Percentiles rank a stretch among this genome's conserved stretches.
phyloP scores from a whole-genome alignment of 2,329 filamentous ascomycete species.

The Fusarium algeriense region DNA sequence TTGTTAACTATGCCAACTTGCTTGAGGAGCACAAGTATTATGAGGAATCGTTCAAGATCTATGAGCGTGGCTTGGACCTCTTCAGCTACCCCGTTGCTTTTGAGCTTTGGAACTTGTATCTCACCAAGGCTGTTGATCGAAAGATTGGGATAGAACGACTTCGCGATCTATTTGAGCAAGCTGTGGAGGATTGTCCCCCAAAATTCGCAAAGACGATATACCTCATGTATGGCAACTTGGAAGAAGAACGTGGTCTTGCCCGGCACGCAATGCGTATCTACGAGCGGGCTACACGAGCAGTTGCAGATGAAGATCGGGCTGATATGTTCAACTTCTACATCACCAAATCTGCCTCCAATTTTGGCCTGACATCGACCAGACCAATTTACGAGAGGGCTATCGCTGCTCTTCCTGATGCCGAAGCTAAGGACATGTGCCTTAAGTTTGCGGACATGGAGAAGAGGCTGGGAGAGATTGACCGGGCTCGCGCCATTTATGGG shows the following conservation, averaged over 20 bases:
- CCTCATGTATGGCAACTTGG: constrained; percentile 97
- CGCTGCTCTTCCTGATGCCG: constrained; percentile 88
- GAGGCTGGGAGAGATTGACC: constrained; percentile 90
- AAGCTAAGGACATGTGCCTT: constrained; percentile 97
- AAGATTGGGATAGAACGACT: constrained; percentile 95
- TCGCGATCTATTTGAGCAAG: constrained; percentile 96
- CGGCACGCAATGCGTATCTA: constrained; percentile 99
- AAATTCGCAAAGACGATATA: constrained; percentile 97
- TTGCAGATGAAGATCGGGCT: constrained; percentile 91
- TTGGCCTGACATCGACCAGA: constrained; percentile 92
- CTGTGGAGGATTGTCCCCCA: constrained; percentile 91
- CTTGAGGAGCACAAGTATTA: constrained; percentile 95
- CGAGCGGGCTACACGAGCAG: constrained; percentile 93
- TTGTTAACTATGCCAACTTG: constrained; percentile 97
- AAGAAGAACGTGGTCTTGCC: constrained; percentile 94
- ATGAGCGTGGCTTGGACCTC: constrained; percentile 95
- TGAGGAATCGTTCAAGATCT: constrained; percentile 98
- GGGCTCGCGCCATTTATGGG: constrained; percentile 93
- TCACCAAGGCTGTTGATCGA: constrained; percentile 96
- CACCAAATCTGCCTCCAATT: constrained; percentile 97
- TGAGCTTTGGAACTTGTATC: constrained; percentile 97
- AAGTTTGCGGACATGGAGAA: constrained; percentile 99
- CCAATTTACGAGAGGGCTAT: constrained; percentile 98
- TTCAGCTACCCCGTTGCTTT: constrained; percentile 99
- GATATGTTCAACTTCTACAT: constrained; percentile 99